Conservation (phyloP, 495 filamentous ascomycete genomes). For the Podospora tetraspora region DNA sequence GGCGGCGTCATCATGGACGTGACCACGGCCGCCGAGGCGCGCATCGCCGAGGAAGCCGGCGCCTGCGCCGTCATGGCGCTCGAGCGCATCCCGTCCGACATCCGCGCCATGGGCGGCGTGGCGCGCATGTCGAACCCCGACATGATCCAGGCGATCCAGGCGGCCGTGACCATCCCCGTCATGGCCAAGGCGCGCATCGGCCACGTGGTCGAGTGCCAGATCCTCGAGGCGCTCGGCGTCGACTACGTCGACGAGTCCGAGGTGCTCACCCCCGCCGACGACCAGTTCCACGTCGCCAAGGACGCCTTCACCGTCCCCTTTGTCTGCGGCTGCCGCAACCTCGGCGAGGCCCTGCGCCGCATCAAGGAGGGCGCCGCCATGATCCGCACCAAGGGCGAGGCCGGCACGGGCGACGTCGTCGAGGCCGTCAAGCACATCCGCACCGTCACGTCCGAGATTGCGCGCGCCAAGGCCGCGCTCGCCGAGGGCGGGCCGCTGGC, state of each 20-base stretch:
- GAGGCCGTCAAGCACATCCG: conserved; percentile 97
- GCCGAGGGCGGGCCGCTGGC: conserved; percentile 57
- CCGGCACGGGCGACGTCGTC: conserved; percentile 95
- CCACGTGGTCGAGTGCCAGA: conserved; percentile 97
- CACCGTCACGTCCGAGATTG: conserved; percentile 79
- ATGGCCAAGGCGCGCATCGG: conserved; percentile 99
- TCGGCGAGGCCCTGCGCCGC: conserved; percentile 87
- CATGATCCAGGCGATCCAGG: conserved; percentile 97
- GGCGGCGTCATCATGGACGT: conserved; percentile 99
- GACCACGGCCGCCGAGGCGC: conserved; percentile 87
- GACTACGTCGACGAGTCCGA: conserved; percentile 99
- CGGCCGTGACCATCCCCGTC: conserved; percentile 94
- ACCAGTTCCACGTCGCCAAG: conserved; percentile 88
- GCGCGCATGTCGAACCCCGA: conserved; percentile 93
- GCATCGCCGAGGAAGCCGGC: conserved; percentile 95
- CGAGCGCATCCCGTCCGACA: conserved; percentile 96
- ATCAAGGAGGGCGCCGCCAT: conserved; percentile 95
- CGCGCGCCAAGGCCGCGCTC: conserved; percentile 60
- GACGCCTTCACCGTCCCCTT: conserved; percentile 77
- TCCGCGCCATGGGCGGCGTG: conserved; percentile 85
- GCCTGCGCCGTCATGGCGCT: conserved; percentile 97
- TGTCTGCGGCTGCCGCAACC: conserved; percentile 93
- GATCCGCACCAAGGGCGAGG: conserved; percentile 98
- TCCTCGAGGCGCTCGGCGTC: conserved; percentile 88
- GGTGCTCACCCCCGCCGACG: conserved; percentile 92